These are phyloP conservation scores for Pyrenula massariospora DNA, from an alignment of 495 filamentous ascomycete genomes.

Conservation along the genomic window DNA sequence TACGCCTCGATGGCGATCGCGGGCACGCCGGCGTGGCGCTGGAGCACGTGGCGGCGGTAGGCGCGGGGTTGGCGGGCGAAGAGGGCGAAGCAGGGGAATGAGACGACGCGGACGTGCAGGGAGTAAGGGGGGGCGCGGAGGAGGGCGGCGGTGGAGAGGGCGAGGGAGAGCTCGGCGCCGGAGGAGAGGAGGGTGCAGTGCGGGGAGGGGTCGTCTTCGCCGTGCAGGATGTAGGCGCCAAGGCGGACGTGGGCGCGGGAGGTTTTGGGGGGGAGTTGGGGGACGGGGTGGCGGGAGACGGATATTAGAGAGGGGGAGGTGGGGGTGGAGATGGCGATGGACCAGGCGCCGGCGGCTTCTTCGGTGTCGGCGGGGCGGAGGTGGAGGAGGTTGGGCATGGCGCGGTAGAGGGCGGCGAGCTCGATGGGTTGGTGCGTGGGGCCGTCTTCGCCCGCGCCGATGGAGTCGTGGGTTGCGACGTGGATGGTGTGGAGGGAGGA, in stretches of 20 bases:
- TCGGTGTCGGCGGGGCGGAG: slow-evolving; percentile 45
- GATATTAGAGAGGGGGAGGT: slow-evolving; percentile 35
- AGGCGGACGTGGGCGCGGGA: slow-evolving; percentile 25
- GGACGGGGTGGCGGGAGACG: slow-evolving; percentile 31
- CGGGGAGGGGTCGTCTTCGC: slow-evolving; percentile 18
- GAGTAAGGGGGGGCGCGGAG: slow-evolving; percentile 17
- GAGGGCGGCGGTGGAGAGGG: slow-evolving; percentile 23
- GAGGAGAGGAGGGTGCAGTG: slow-evolving; percentile 37
- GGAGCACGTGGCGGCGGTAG: slow-evolving; percentile 27
- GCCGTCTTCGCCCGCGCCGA: slow-evolving; percentile 48
- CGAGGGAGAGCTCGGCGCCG: slow-evolving; percentile 34
- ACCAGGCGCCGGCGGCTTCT: slow-evolving; percentile 43
- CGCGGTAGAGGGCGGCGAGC: slow-evolving; percentile 41
- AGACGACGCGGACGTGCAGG: slow-evolving; percentile 35
- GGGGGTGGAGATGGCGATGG: slow-evolving; percentile 32
- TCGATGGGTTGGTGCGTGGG: slow-evolving; percentile 53
- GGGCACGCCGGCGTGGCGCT: slow-evolving; percentile 17
- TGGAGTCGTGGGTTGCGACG: slow-evolving; percentile 48
- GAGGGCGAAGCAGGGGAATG: slow-evolving; percentile 41
- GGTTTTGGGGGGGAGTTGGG: slow-evolving; percentile 25
- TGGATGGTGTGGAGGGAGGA: slow-evolving; percentile 45
- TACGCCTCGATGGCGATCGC: slow-evolving; percentile 44
- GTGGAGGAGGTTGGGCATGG: slow-evolving; percentile 50
- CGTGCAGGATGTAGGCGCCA: slow-evolving; percentile 37
- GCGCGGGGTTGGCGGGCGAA: slow-evolving; percentile 38